Conservation (phyloP, 345 rosid genomes). For the Lagerstroemia speciosa region DNA sequence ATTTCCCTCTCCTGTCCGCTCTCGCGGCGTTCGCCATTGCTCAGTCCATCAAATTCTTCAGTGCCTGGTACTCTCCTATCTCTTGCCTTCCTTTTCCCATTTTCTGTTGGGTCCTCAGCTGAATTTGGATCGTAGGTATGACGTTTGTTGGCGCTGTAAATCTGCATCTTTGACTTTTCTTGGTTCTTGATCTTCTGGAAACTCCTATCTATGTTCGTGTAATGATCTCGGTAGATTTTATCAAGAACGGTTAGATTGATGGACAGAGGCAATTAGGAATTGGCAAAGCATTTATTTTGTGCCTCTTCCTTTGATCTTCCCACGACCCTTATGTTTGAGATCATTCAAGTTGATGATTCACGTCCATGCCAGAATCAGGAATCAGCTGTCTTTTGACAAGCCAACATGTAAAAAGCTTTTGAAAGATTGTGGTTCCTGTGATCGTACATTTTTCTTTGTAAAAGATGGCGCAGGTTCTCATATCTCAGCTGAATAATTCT, state of each 20-base stretch:
- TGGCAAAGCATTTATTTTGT: not conserved
- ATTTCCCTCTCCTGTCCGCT: conserved; percentile 60
- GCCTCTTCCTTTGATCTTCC: not conserved
- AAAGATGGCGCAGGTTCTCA: not conserved
- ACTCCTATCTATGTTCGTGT: not conserved
- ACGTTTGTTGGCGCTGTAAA: conserved; percentile 1
- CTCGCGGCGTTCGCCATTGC: conserved; percentile 55
- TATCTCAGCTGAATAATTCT: not conserved
- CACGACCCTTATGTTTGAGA: not conserved
- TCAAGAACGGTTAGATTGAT: not conserved
- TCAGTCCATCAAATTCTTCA: conserved; percentile 31
- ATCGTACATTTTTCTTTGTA: not conserved
- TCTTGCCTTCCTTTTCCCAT: not conserved
- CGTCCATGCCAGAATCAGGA: too few relatives aligned
- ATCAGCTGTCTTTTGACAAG: not conserved
- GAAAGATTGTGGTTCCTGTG: not conserved
- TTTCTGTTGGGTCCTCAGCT: not conserved
- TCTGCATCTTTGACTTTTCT: not conserved
- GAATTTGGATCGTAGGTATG: not conserved
- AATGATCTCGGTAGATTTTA: not conserved
- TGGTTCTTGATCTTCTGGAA: not conserved
- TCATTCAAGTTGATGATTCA: too few relatives aligned
- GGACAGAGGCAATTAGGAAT: not conserved
- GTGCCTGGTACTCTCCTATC: conserved; percentile 17
- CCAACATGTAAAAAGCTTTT: not conserved